Base-by-base conservation (phyloP, 129 eudicot species). In the Centrapalus pauciflorus region DNA sequence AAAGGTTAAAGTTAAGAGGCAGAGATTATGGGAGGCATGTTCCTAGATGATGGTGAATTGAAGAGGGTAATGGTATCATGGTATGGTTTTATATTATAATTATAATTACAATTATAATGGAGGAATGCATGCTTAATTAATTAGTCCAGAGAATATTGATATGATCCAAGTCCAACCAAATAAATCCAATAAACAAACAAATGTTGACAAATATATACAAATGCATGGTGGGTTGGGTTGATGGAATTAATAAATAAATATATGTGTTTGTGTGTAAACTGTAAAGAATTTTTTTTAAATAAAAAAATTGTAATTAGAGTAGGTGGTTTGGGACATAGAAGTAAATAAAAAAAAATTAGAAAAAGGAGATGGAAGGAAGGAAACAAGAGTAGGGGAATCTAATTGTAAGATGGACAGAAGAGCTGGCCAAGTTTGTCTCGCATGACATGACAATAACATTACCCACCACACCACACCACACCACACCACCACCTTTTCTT, bases 391-490 rank as follows among this genome's bases (percentile, higher is more conserved):
- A 64, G 60, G 73, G 73, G 79, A 74, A 74, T 74, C 79, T 74
- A 71, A 71, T 71, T 60, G 60, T 48, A 71, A 38, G 67, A 71
- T 71, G 67, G 73, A 43, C 79, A 74, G 66, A 74, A 56, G 61
- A 74, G 79, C 79, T 65, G 79, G 67, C 79, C 55, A 66, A 65
- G 72, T 74, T 74, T 74, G 79, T 74, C 79, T 32, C 66, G 73
- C 67, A 55, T 74, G 79, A 74, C 67, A 65, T 74, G 79, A 74
- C 79, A 65, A 64, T 48, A 73, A 65, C 73, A 74, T 41, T 21
- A 74, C 78, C 72, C 72, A 51, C 27, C 61, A 52, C 72, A 50
- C 3, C 11, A 7, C 28, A 38, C 10, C 3, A 21, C 24, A 50
- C 25, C 57, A 21, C 29, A 11, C 26, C 29, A 1, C 6, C 59